Evolutionary conservation across 768 basidiomycete species (phyloP), one percentile per base, ranked within the genome.

Genomic region (Lactifluus echinatus): DNA sequence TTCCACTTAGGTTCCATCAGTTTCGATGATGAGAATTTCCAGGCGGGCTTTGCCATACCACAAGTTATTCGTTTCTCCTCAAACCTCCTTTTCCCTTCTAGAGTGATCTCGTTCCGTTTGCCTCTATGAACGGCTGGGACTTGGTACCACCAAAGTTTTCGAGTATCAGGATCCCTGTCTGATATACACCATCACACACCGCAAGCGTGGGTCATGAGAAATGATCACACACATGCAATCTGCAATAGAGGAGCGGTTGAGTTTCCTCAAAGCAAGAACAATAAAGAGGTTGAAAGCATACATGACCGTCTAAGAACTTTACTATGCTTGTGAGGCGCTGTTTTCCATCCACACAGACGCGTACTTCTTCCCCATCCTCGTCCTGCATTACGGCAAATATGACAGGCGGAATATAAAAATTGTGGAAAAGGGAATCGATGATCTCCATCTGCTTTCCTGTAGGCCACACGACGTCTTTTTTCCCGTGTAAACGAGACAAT

Each of bases 401-500:
- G 42, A 80, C 68, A 0, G 76, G 79, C 0, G 79, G 78, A 5
- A 80, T 71, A 61, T 79, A 78, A 71, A 70, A 75, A 72, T 87
- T 79, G 54, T 75, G 71, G 44, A 75, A 78, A 17, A 79, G 71
- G 0, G 78, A 80, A 62, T 80, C 76, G 8, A 82, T 70, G 45
- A 82, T 70, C 43, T 71, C 72, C 59, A 74, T 75, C 63, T 89
- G 85, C 63, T 89, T 89, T 44, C 68, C 67, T 52, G 79, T 77
- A 0, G 84, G 75, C 89, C 89, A 91, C 2, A 91, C 89, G 19
- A 91, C 75, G 55, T 86, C 89, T 90, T 43, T 17, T 50, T 15
- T 44, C n/a, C 12, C 10, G n/a, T 15, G 34, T 51, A 15, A 50
- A 34, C 31, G 42, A 10, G 23, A 24, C 12, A 8, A 33, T 19